These are phyloP conservation scores for Xylaria polymorpha DNA, from an alignment of 2,329 filamentous ascomycete genomes.

Conservation along the genomic window DNA sequence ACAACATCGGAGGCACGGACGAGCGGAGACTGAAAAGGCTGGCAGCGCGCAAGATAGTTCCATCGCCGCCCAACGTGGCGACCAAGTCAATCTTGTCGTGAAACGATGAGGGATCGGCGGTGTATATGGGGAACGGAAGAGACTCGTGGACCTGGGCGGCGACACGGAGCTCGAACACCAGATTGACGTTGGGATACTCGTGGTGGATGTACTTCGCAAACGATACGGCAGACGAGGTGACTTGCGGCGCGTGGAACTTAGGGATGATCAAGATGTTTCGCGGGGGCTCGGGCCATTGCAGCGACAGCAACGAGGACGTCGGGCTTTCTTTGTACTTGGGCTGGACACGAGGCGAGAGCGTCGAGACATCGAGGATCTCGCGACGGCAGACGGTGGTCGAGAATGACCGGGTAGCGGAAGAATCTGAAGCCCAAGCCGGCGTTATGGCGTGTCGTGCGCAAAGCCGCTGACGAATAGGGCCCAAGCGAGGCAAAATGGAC, in stretches of 20 bases:
- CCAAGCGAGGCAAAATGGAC: conserved; percentile 6
- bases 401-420: conserved; percentile 55
- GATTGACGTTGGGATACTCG: conserved; percentile 82
- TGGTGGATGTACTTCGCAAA: conserved; percentile 78
- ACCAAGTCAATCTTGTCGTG: conserved; percentile 88
- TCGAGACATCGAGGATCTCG: conserved; percentile 62
- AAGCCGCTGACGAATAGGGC: conserved; percentile 14
- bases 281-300: conserved; percentile 66
- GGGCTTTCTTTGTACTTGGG: conserved; percentile 72
- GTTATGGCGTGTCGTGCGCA: conserved; percentile 5
- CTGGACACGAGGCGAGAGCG: conserved; percentile 66
- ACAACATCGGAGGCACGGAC: conserved; percentile 88
- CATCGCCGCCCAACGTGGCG: conserved; percentile 91
- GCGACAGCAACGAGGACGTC: conserved; percentile 64
- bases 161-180: conserved; percentile 84
- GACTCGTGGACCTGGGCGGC: conserved; percentile 76
- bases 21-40: conserved; percentile 85
- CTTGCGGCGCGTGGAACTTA: conserved; percentile 67
- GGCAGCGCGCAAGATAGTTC: conserved; percentile 86
- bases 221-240: conserved; percentile 63
- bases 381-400: conserved; percentile 58
- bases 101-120: conserved; percentile 64
- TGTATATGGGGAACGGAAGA: conserved; percentile 80
- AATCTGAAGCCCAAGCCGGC: background rate
- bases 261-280: conserved; percentile 69